phyloP scores from a whole-genome alignment of 1,284 basidiomycete genomes.

The Sanghuangporus baumii region DNA sequence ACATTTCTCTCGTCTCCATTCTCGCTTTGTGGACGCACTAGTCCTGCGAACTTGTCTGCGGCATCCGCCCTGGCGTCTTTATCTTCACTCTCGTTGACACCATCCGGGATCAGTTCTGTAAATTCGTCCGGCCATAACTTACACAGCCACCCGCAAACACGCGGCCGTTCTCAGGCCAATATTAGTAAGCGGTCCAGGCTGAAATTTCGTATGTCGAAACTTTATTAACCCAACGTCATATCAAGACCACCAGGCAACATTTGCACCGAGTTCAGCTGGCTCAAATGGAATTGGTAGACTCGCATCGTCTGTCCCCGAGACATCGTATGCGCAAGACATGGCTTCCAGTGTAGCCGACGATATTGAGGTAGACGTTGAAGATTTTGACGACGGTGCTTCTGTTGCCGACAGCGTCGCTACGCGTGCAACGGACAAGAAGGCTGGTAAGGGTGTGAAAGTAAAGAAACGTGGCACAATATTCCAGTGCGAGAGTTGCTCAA shows the following conservation, averaged over 20 bases:
- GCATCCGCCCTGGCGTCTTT: slow-evolving; percentile 45
- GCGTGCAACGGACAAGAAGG: slow-evolving; percentile 29
- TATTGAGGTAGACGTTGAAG: slow-evolving; percentile 19
- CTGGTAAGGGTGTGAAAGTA: slow-evolving; percentile 26
- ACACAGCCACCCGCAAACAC: slow-evolving; percentile 23
- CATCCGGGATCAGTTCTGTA: slow-evolving; percentile 32
- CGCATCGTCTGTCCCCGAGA: slow-evolving; percentile 7
- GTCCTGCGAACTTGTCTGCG: slow-evolving; percentile 38
- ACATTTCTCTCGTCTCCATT: not conserved
- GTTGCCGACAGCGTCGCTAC: slow-evolving; percentile 33
- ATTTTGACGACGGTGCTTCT: slow-evolving; percentile 28
- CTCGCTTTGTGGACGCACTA: slow-evolving; percentile 21
- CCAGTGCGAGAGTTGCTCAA: slow-evolving; percentile 89
- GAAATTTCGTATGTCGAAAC: not conserved
- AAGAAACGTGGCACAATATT: slow-evolving; percentile 82
- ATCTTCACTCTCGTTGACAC: slow-evolving; percentile 40
- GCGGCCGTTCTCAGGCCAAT: slow-evolving; percentile 20
- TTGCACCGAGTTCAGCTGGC: not conserved
- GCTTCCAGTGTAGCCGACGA: slow-evolving; percentile 17
- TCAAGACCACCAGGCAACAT: not conserved
- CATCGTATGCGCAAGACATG: slow-evolving; percentile 1
- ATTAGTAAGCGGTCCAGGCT: slow-evolving; percentile 12
- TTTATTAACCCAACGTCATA: not conserved
- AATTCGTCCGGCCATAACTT: slow-evolving; percentile 11
- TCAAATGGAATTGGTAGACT: not conserved